Base-by-base conservation (phyloP, 208 protist genomes). In the Crithidia bombi region DNA sequence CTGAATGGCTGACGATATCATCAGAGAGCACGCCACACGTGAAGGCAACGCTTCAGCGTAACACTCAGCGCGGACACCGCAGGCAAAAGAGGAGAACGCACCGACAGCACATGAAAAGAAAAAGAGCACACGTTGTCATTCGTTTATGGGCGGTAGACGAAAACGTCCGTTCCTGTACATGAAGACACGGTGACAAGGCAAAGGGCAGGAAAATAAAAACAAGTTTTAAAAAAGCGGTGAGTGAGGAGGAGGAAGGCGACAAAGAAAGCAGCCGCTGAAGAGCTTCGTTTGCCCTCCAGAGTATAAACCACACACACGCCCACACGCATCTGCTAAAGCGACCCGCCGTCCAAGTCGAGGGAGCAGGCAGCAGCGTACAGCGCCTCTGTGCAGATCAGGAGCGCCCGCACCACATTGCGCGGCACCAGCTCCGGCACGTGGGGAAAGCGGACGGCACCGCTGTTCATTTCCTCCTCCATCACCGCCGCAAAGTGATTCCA, bases 311-410 rank as follows among this genome's bases (percentile, higher is more conserved):
- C 36, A 41, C 36, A 41, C 9, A 6, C 12, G 36, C 36, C 36
- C 6, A 15, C 12, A 12, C 36, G 33, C 41, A 21, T 25, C 28
- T 11, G 5, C 30, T 38, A 69, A 26, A 75, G 38, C 26, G 71
- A 77, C 7, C 68, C 41, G 1, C 83, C 89, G 38, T 91, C 82
- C 62, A 94, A 63, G 73, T 94, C 86, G 9, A 94, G 72, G 7
- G 71, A 69, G 50, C 87, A 83, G 17, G 82, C 69, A 2, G 75
- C 69, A 5, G 32, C 56, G 56, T 85, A 91, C 26, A 94, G 71
- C 0, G 43, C 49, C 3, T 46, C 43, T 1, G 67, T 71, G 38
- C 81, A 76, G 59, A 75, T 86, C 44, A 94, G 69, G 14, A 89
- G 58, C 0, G 78, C 83, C 5, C 83, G 73, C 5, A 84, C 69